phyloP scores from a whole-genome alignment of 202 grass and related monocot species.

The Hordeum pubiflorum region DNA sequence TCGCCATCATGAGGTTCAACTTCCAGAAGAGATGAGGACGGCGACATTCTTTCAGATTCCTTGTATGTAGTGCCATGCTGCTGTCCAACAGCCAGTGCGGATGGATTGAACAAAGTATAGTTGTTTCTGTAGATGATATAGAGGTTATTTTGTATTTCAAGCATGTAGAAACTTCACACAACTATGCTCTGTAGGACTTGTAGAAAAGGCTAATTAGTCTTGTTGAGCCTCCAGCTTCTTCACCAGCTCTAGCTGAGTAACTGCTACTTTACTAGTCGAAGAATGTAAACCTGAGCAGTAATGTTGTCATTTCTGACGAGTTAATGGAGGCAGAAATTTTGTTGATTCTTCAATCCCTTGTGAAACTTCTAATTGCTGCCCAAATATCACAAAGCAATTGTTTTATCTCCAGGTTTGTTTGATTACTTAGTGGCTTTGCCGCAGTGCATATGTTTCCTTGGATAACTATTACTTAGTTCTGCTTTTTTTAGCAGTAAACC shows the following conservation, averaged over 20 bases:
- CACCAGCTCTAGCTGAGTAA: slow-evolving; percentile 14
- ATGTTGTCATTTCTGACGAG: slow-evolving; percentile 10
- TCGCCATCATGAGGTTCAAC: slow-evolving; percentile 71
- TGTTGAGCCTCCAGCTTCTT: slow-evolving; percentile 9
- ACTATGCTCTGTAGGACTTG: not conserved
- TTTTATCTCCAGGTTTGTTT: not conserved
- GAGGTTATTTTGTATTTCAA: slow-evolving; percentile 22
- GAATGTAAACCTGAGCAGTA: not conserved
- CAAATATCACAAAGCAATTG: not conserved
- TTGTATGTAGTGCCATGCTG: slow-evolving; percentile 1
- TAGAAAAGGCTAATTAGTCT: slow-evolving; percentile 21
- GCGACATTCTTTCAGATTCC: slow-evolving; percentile 7
- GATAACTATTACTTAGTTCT: too few species aligned
- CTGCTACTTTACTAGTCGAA: not conserved
- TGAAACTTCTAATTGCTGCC: not conserved
- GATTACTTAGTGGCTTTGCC: not conserved
- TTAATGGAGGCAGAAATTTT: slow-evolving; percentile 32
- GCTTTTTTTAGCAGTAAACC: too few species aligned
- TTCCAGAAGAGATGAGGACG: slow-evolving; percentile 65
- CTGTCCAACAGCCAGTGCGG: not conserved
- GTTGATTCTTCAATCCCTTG: not conserved
- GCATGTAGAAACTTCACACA: slow-evolving; percentile 8
- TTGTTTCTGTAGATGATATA: slow-evolving; percentile 33
- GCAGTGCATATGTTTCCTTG: not conserved
- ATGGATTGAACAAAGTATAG: slow-evolving; percentile 12